Base-by-base conservation (phyloP, 2,329 filamentous ascomycete species). In the Diaporthe longicolla region DNA sequence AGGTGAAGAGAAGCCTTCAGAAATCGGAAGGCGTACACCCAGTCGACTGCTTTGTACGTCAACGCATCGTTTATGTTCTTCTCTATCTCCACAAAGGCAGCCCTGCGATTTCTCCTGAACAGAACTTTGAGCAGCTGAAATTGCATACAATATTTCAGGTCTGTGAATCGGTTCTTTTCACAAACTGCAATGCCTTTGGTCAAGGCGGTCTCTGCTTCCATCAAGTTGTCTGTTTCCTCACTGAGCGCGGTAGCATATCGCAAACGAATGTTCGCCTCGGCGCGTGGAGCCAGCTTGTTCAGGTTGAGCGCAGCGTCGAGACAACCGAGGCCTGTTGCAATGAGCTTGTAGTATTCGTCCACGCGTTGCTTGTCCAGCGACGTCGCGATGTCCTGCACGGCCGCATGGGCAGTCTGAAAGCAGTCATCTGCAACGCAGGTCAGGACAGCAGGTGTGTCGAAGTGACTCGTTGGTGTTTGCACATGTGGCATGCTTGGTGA, bases 1-100 rank as follows among this genome's bases (percentile, higher is more conserved):
- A 94, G 83, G 74, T 93, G 90, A 59, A 95, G 88, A 0, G 92
- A 90, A 0, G 92, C 90, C 77, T 94, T 93, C 19, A 95, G 83
- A 59, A 96, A 91, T 10, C 93, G 91, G 78, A 95, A 93, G 0
- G 92, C 92, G 80, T 95, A 96, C 21, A 92, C 87, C 94, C 94
- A 96, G 66, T 91, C 89, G 11, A 88, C 85, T 77, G 93, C 92
- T 79, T 92, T 90, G 79, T 84, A 92, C 84, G 91, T 89, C 81
- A 93, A 89, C 40, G 91, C 91, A 78, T 95, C 92, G 0, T 87
- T 84, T 59, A 95, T 93, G 58, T 93, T 88, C 35, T 88, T 88
- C 79, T 95, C 93, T 21, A 94, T 84, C 0, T 91, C 88, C 76
- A 93, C 95, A 78, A 95, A 85, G 0, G 93, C 93, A 1, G 93